Percentiles rank a stretch among this genome's conserved stretches.
Evolutionary conservation across 148 eudicot genomes (phyloP).

Genomic region (Vaccinium corymbosum): DNA sequence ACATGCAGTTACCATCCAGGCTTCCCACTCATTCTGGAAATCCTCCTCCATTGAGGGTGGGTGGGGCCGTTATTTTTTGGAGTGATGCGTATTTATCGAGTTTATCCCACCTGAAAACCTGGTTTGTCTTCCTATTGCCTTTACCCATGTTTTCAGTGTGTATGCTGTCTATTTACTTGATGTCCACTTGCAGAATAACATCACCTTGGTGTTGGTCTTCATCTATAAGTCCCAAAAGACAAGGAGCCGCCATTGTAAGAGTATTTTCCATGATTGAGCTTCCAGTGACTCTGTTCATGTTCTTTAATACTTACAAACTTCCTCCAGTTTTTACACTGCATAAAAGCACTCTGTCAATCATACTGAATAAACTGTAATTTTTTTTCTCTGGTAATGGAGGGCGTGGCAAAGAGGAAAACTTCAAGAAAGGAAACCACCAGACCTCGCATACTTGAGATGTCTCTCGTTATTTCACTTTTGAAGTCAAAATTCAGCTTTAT

Average conservation of each 20-base stretch:
- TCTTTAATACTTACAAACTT: not conserved
- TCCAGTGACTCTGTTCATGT: not conserved
- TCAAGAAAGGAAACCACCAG: too few relatives aligned
- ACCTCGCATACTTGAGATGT: too few relatives aligned
- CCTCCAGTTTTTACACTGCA: not conserved
- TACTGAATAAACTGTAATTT: not conserved
- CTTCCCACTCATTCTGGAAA: not conserved
- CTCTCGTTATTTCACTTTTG: too few relatives aligned
- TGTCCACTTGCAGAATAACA: too few relatives aligned
- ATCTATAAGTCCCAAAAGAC: too few relatives aligned
- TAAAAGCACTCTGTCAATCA: not conserved
- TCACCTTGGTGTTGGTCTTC: too few relatives aligned
- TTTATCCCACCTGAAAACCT: not conserved
- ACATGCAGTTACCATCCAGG: not conserved
- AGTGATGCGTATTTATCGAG: too few relatives aligned
- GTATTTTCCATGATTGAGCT: not conserved
- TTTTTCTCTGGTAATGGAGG: not conserved
- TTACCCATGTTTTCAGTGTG: not conserved
- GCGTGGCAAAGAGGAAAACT: not conserved
- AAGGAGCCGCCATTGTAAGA: too few relatives aligned
- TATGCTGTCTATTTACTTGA: too few relatives aligned
- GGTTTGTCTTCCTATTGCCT: not conserved
- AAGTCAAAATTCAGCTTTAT: too few relatives aligned
- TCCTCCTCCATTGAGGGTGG: not conserved
- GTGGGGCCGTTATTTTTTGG: too few relatives aligned